Evolutionary conservation across 768 basidiomycete genomes (phyloP), one percentile per base, ranked within the genome.

Genomic region (Trametes cingulata): DNA sequence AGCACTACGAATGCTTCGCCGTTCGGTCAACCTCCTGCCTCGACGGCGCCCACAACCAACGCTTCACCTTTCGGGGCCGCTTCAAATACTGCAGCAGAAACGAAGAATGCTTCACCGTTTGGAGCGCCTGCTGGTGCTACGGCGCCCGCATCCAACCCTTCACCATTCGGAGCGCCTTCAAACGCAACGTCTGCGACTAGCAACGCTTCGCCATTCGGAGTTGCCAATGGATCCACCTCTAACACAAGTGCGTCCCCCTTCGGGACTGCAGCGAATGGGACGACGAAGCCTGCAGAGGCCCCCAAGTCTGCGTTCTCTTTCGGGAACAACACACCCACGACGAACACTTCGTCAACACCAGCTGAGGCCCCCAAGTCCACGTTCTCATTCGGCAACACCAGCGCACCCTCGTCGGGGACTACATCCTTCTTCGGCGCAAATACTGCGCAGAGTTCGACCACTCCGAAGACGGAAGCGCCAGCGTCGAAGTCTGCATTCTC

Each of bases 241-340:
- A n/a, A n/a, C n/a, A n/a, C n/a, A n/a, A n/a, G n/a, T n/a, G n/a
- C n/a, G n/a, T n/a, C n/a, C n/a, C n/a, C n/a, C n/a, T n/a, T n/a
- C n/a, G n/a, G n/a, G n/a, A n/a, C n/a, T n/a, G n/a, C n/a, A n/a
- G n/a, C 37, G 9, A 51, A 15, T n/a, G 49, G 49, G 19, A 13
- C 36, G 20, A 24, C 33, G 25, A 64, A 63, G 33, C 61, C 67
- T 25, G 58, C 58, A 1, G 67, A 62, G 20, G 39, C 58, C 13
- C 52, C 58, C 10, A 67, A 67, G 53, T 60, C 58, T 10, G 25
- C 61, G 7, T 64, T 63, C 54, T 42, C 43, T 1, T 62, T 63
- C 36, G 60, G 56, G 5, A 58, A 48, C 3, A 47, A 55, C 10
- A 40, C 62, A 13, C 17, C 57, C 6, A 48, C 60, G 8, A 36